Conservation (phyloP, 2,329 filamentous ascomycete genomes). For the Xylariales sp. region DNA sequence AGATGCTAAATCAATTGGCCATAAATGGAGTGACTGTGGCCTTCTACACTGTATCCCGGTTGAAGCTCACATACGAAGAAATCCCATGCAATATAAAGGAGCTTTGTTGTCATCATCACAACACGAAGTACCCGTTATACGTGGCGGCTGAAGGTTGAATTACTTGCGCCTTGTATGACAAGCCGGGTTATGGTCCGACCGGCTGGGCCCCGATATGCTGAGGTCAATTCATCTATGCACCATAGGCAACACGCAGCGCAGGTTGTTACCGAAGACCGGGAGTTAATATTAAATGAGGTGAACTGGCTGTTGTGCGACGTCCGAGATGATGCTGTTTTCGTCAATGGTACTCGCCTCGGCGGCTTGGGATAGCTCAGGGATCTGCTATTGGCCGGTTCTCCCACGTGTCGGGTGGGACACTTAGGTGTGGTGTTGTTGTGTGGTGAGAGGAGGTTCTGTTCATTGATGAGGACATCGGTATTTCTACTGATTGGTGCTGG, state of each 20-base stretch:
- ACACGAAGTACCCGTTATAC: neutral
- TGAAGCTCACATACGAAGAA: neutral
- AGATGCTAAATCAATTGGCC: no score
- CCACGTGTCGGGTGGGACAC: conserved; percentile 29
- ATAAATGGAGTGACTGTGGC: no score
- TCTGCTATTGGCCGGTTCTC: conserved; percentile 23
- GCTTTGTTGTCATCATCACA: neutral
- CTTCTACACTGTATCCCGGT: neutral
- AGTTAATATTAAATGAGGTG: neutral
- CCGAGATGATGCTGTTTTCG: conserved; percentile 28
- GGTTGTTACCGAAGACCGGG: conserved; percentile 15
- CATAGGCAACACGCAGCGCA: neutral
- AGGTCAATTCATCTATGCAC: conserved; percentile 1
- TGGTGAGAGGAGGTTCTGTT: neutral
- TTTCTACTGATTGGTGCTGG: conserved; percentile 9
- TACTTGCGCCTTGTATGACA: neutral
- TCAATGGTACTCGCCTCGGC: conserved; percentile 14
- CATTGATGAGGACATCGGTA: neutral
- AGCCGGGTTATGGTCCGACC: neutral
- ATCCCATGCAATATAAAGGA: neutral
- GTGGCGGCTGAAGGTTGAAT: neutral
- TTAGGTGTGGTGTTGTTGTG: conserved; percentile 5
- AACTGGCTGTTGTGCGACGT: conserved; percentile 26
- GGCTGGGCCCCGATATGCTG: neutral
- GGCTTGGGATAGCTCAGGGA: conserved; percentile 25